phyloP scores from a whole-genome alignment of 1,284 basidiomycete species.

The Trametes sp. region DNA sequence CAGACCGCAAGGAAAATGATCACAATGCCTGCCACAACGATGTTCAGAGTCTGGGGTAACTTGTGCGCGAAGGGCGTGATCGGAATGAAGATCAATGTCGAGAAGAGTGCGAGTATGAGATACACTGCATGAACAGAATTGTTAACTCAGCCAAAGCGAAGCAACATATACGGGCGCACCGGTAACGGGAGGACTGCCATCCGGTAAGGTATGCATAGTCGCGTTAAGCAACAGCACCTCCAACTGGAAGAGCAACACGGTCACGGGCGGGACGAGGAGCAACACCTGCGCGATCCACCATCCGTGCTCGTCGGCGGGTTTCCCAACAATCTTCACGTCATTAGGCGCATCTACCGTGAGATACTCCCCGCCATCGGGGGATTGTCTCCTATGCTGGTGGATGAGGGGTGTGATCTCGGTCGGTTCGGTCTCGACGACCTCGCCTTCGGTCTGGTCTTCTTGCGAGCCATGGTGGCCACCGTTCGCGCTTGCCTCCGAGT shows the following conservation, averaged over 20 bases:
- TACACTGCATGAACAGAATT: conserved; percentile 55
- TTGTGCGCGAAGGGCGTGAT: conserved; percentile 69
- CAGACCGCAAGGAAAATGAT: conserved; percentile 53
- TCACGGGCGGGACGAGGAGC: conserved; percentile 62
- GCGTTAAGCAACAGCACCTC: conserved; percentile 57
- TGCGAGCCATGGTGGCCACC: conserved; percentile 8
- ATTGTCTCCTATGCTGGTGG: conserved; percentile 39
- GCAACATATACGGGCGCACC: conserved; percentile 48
- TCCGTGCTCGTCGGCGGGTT: conserved; percentile 47
- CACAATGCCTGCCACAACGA: conserved; percentile 52
- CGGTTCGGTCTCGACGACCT: conserved; percentile 51
- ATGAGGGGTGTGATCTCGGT: conserved; percentile 60
- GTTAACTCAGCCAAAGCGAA: not conserved
- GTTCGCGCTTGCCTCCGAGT: conserved; percentile 32
- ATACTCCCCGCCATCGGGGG: conserved; percentile 36
- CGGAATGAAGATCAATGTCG: conserved; percentile 62
- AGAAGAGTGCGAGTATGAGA: conserved; percentile 50
- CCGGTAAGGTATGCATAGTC: conserved; percentile 65
- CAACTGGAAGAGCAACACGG: conserved; percentile 65
- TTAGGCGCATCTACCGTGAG: conserved; percentile 25
- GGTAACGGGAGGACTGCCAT: conserved; percentile 60
- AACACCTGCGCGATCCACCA: conserved; percentile 74
- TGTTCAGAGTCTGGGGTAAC: conserved; percentile 55
- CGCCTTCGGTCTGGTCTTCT: conserved; percentile 32
- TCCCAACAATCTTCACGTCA: conserved; percentile 16